Conservation (phyloP, 2,329 filamentous ascomycete genomes). For the Alternaria dauci region DNA sequence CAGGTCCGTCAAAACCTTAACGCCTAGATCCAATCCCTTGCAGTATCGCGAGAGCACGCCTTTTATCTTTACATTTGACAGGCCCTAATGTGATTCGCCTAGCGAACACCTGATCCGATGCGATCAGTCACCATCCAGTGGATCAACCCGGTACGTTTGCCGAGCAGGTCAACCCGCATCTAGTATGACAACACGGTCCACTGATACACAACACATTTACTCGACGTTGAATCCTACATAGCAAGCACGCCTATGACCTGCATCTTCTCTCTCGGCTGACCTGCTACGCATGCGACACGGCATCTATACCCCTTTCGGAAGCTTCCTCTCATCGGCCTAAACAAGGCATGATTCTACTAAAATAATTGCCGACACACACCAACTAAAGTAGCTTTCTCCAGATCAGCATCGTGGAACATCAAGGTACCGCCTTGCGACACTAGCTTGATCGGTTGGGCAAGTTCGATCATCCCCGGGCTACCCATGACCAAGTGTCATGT, state of each 20-base stretch:
- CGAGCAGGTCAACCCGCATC: not conserved
- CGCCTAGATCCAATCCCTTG: not conserved
- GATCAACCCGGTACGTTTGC: not conserved
- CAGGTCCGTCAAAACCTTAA: constrained; percentile 5
- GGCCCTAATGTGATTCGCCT: constrained; percentile 1
- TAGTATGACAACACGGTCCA: not conserved
- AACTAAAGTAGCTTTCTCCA: constrained; percentile 3
- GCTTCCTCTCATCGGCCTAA: not conserved
- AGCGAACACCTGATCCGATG: not conserved
- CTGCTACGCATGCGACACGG: not conserved
- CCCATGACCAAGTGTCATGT: not conserved
- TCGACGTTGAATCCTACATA: not conserved
- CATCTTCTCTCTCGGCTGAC: not conserved
- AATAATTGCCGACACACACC: not conserved
- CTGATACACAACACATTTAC: not conserved
- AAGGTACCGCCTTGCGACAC: not conserved
- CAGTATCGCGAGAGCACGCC: constrained; percentile 3
- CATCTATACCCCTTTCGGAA: not conserved
- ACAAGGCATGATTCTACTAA: not conserved
- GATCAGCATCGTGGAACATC: not conserved
- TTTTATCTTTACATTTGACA: not conserved
- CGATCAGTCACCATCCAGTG: not conserved
- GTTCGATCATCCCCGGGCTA: not conserved
- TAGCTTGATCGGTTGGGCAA: constrained; percentile 1
- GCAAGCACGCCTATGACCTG: not conserved